These are phyloP conservation scores for Debaryomycetaceae sp. DNA, from an alignment of 1,139 yeast genomes.

Conservation along the genomic window DNA sequence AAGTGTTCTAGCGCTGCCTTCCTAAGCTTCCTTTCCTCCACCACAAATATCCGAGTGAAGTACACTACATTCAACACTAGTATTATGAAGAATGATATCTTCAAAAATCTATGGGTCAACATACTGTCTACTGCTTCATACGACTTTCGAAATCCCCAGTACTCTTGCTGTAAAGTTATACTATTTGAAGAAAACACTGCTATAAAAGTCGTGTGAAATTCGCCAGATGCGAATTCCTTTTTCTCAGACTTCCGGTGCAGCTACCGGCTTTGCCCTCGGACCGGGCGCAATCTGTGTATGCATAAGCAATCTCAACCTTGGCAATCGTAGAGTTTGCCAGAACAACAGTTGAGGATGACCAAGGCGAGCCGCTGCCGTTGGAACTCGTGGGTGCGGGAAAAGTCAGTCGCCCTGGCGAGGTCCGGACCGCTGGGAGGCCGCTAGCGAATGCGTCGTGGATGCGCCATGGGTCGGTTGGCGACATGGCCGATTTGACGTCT, in stretches of 20 bases:
- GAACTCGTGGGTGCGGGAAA: background rate
- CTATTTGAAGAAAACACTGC: background rate
- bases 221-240: background rate
- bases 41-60: conserved; percentile 18
- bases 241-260: background rate
- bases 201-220: background rate
- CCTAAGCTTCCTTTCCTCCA: conserved; percentile 16
- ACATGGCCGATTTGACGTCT: too few relatives aligned
- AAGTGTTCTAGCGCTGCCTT: conserved; percentile 19
- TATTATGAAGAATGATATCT: conserved; percentile 18
- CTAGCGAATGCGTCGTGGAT: too few relatives aligned
- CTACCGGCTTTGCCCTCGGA: background rate
- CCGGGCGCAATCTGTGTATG: background rate
- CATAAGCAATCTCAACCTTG: background rate
- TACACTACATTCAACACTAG: conserved; percentile 21
- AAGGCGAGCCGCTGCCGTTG: background rate
- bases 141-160: background rate
- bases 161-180: background rate
- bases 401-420: too few relatives aligned
- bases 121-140: conserved; percentile 7
- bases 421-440: too few relatives aligned
- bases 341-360: background rate
- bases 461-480: too few relatives aligned
- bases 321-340: background rate
- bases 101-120: conserved; percentile 16